phyloP scores from a whole-genome alignment of 2,329 filamentous ascomycete species.

The Cryphonectria parasitica region DNA sequence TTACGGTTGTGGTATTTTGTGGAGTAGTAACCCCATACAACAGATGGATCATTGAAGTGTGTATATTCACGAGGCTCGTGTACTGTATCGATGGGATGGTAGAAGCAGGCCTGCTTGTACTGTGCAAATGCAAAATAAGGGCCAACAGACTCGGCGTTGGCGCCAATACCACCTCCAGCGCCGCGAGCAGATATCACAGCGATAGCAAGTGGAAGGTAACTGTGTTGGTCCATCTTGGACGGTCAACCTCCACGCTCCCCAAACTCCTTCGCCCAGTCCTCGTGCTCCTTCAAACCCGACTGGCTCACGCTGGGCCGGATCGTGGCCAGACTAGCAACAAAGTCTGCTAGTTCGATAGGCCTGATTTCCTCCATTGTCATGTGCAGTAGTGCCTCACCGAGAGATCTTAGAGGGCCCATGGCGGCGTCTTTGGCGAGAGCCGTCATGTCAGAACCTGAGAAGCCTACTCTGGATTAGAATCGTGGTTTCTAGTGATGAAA shows the following conservation, averaged over 20 bases:
- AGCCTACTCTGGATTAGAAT: conserved; percentile 61
- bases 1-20: not conserved
- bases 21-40: not conserved
- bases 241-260: conserved; percentile 82
- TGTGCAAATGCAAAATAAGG: not conserved
- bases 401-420: conserved; percentile 89
- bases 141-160: not conserved
- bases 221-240: not conserved
- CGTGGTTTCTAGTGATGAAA: not conserved
- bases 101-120: not conserved
- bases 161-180: conserved; percentile 1
- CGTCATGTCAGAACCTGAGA: conserved; percentile 95
- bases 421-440: conserved; percentile 96
- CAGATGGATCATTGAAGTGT: conserved; percentile 2
- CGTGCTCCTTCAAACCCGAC: conserved; percentile 82
- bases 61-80: conserved; percentile 11
- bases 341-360: conserved; percentile 81
- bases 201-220: conserved; percentile 7
- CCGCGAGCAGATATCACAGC: not conserved
- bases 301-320: conserved; percentile 91
- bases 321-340: conserved; percentile 78
- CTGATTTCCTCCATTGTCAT: conserved; percentile 96
- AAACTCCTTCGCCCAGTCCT: conserved; percentile 92
- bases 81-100: conserved; percentile 2
- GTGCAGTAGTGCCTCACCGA: conserved; percentile 85